phyloP scores from a whole-genome alignment of 495 filamentous ascomycete species.

The Aspergillus incahuasiensis region DNA sequence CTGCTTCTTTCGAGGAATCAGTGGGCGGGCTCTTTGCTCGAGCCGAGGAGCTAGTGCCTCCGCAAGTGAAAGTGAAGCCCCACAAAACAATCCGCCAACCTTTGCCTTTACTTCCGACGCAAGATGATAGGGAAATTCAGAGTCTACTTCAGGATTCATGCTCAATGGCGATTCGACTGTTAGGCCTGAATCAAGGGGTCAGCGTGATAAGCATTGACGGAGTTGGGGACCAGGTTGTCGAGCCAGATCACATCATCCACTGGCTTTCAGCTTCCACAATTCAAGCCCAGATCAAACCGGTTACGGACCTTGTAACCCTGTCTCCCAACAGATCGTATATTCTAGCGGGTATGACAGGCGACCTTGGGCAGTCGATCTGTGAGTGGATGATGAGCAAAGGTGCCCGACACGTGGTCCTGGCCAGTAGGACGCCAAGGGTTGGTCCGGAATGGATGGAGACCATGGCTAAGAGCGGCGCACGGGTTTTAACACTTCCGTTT shows the following conservation, averaged over 20 bases:
- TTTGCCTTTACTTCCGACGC: no score
- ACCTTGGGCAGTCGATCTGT: conserved; percentile 23
- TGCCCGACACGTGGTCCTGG: conserved; percentile 19
- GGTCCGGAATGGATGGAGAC: conserved; percentile 36
- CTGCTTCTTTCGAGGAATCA: neutral
- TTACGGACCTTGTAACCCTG: no score
- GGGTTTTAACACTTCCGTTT: no score
- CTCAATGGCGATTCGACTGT: no score
- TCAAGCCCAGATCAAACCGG: conserved; percentile 5
- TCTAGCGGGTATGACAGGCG: conserved; percentile 22
- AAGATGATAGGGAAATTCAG: no score
- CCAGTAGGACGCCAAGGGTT: conserved; percentile 48
- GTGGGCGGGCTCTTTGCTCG: no score
- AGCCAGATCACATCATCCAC: conserved; percentile 11
- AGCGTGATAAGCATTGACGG: neutral
- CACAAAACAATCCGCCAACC: no score
- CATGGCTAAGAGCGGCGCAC: neutral
- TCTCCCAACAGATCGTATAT: conserved; percentile 24
- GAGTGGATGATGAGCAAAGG: conserved; percentile 22
- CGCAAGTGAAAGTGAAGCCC: no score
- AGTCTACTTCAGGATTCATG: no score
- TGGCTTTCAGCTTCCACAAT: conserved; percentile 7
- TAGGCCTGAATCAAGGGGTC: no score
- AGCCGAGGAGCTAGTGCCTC: no score
- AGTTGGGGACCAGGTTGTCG: neutral